phyloP scores from a whole-genome alignment of 179 eudicot species.

The Pouteria campechiana region DNA sequence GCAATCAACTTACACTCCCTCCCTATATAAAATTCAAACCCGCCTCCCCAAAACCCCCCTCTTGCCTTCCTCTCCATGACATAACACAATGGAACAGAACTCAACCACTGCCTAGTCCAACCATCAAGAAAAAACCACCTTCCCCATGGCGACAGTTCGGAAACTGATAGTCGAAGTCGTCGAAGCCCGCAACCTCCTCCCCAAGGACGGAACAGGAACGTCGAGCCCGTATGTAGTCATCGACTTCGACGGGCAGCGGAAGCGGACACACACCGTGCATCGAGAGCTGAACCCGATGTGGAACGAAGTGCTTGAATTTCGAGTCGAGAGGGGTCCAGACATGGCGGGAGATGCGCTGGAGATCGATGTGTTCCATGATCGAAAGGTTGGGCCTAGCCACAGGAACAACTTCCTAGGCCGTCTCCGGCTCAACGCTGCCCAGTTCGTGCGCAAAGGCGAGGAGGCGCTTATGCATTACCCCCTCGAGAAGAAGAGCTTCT shows the following conservation, averaged over 20 bases:
- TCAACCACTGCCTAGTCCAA: no score
- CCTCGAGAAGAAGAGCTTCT: conserved; percentile 50
- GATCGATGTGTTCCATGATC: conserved; percentile 67
- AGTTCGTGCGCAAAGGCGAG: conserved; percentile 73
- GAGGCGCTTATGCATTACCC: conserved; percentile 82
- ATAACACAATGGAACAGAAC: no score
- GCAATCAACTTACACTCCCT: no score
- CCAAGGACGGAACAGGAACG: conserved; percentile 86
- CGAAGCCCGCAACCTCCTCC: conserved; percentile 64
- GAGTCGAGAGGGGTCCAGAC: conserved; percentile 28
- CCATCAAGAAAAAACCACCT: no score
- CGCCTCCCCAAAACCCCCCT: no score
- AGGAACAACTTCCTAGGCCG: conserved; percentile 68
- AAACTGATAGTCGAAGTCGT: conserved; percentile 76
- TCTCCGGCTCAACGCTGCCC: conserved; percentile 38
- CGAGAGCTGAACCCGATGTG: conserved; percentile 65
- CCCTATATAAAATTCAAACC: no score
- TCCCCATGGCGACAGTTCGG: conserved; percentile 36
- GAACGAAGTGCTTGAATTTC: conserved; percentile 72
- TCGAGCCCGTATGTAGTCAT: conserved; percentile 77
- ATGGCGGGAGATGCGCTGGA: conserved; percentile 66
- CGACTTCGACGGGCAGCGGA: conserved; percentile 74
- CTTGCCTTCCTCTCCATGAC: no score
- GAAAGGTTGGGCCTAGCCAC: conserved; percentile 51
- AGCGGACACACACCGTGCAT: conserved; percentile 41